These are phyloP conservation scores for Aspergillus eucalypticola DNA, from an alignment of 2,329 filamentous ascomycete genomes.

Conservation along the genomic window DNA sequence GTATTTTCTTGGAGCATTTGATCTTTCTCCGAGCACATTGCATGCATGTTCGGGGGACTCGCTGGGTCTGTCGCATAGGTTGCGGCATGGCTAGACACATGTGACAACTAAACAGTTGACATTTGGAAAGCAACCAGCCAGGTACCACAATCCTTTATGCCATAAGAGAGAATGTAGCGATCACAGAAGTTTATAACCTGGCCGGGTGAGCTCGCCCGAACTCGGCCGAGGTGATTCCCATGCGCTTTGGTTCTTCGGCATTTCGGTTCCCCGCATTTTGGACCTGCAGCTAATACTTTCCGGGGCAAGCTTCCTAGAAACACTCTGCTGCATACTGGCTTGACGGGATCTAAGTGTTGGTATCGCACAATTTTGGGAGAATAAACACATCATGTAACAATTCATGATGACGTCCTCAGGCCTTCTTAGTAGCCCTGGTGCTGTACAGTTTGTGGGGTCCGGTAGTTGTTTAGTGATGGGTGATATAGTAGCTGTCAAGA, in stretches of 20 bases:
- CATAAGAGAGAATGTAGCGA: no score
- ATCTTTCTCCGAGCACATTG: slow-evolving; percentile 8
- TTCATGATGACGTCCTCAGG: no score
- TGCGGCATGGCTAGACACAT: not conserved
- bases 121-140: not conserved
- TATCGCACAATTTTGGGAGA: no score
- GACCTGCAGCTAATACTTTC: not conserved
- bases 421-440: no score
- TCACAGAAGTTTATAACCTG: not conserved
- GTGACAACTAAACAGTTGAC: not conserved
- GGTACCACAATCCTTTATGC: not conserved
- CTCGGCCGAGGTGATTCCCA: not conserved
- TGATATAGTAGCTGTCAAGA: no score
- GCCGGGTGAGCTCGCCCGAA: not conserved
- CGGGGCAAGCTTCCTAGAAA: not conserved
- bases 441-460: no score
- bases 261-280: not conserved
- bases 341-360: no score
- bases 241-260: not conserved
- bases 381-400: no score
- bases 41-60: slow-evolving; percentile 7
- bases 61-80: slow-evolving; percentile 8
- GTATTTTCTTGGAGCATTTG: slow-evolving; percentile 10
- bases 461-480: no score
- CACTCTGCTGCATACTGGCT: no score